phyloP scores from a whole-genome alignment of 768 basidiomycete genomes.

The Pisolithus orientalis region DNA sequence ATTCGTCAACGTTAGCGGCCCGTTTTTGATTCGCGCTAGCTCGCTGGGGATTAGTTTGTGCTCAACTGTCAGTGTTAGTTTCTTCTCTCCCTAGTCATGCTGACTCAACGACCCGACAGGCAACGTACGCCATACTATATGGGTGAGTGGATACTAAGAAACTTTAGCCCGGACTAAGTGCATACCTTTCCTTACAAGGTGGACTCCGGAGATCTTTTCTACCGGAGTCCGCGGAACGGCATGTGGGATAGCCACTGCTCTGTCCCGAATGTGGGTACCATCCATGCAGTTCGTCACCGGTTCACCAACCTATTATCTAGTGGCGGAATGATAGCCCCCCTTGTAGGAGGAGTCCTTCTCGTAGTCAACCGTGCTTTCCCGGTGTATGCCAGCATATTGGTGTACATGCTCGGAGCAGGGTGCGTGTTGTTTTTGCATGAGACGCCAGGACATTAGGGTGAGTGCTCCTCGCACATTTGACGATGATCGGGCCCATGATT shows the following conservation, averaged over 20 bases:
- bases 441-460: slow-evolving; percentile 34
- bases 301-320: slow-evolving; percentile 19
- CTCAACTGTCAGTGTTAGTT: slow-evolving; percentile 39
- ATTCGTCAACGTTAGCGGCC: slow-evolving; percentile 56
- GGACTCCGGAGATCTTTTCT: slow-evolving; percentile 85
- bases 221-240: slow-evolving; percentile 86
- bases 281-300: not conserved
- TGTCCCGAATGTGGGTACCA: slow-evolving; percentile 68
- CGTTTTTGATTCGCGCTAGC: slow-evolving; percentile 55
- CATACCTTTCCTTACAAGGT: slow-evolving; percentile 30
- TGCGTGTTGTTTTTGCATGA: slow-evolving; percentile 59
- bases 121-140: slow-evolving; percentile 86
- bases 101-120: slow-evolving; percentile 28
- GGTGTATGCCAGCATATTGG: slow-evolving; percentile 65
- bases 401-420: slow-evolving; percentile 57
- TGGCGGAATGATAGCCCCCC: slow-evolving; percentile 84
- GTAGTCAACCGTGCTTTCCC: slow-evolving; percentile 63
- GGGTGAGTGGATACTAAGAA: slow-evolving; percentile 30
- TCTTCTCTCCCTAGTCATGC: not conserved
- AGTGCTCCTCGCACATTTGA: slow-evolving; percentile 15
- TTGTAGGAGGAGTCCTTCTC: slow-evolving; percentile 69
- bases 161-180: not conserved
- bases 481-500: not conserved
- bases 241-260: slow-evolving; percentile 79
- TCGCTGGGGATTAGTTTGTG: slow-evolving; percentile 75